Percentiles rank a stretch among this genome's conserved stretches.
phyloP scores from a whole-genome alignment of 75 land plant genomes.

The Ceratopteris richardii region DNA sequence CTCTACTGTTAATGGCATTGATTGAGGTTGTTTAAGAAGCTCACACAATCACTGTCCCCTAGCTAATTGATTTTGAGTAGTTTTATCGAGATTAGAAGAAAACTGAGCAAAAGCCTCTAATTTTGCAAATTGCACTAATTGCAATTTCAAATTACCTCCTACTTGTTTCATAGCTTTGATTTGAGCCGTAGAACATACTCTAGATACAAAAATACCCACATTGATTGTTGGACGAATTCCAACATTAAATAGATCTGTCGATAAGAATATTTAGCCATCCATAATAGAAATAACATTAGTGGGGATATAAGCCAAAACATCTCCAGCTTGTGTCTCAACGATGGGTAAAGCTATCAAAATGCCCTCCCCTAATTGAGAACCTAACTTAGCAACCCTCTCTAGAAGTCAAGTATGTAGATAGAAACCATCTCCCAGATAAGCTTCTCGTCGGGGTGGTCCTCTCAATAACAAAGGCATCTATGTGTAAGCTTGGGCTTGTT shows the following conservation, averaged over 20 bases:
- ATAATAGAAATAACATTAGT: constrained; percentile 20
- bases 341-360: constrained; percentile 9
- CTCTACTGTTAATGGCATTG: constrained; percentile 6
- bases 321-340: constrained; percentile 13
- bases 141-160: constrained; percentile 2
- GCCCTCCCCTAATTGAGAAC: neutral
- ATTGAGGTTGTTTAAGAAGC: constrained; percentile 3
- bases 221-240: constrained; percentile 7
- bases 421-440: no score
- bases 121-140: constrained; percentile 3
- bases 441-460: no score
- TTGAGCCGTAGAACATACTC: neutral
- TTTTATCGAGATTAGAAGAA: neutral
- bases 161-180: constrained; percentile 9
- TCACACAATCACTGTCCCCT: constrained; percentile 1
- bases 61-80: constrained; percentile 1
- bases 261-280: constrained; percentile 8
- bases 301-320: constrained; percentile 18
- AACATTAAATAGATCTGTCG: constrained; percentile 6
- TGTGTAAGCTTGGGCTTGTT: constrained; percentile 11
- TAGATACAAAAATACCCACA: constrained; percentile 8
- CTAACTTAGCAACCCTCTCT: no score
- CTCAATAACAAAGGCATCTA: constrained; percentile 1
- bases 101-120: constrained; percentile 6
- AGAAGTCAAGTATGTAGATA: no score